Evolutionary conservation across 2,329 filamentous ascomycete species (phyloP), one percentile per base, ranked within the genome.

Genomic region (Dothistroma septosporum): DNA sequence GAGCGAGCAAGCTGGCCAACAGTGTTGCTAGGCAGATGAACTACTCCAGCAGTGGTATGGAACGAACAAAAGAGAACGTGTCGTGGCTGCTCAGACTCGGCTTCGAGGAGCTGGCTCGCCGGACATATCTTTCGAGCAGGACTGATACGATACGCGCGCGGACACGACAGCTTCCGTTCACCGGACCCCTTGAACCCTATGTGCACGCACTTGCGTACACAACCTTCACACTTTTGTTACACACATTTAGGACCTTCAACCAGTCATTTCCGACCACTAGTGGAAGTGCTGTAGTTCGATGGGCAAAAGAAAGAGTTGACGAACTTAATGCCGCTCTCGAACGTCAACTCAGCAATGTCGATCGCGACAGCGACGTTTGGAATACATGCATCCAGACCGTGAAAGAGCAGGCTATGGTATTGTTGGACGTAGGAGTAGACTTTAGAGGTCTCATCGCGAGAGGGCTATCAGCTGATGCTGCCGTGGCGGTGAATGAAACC

Each of bases 221-320:
- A 60, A 97, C 96, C 76, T 99, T 99, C 77, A 92, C 87, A 57
- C 84, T 96, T 66, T 93, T 99, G 73, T 87, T 91, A 68, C 97
- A 97, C 76, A 97, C 94, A 0, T 89, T 97, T 57, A 67, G 70
- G 12, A 74, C 71, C 0, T 76, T 73, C 61, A 63, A 62, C 4
- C 60, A 65, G 8, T 66, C 67, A 2, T 96, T 91, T 74, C 97
- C 97, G 73, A 88, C 92, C 11, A 83, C 90, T 28, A 82, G 87
- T 14, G 91, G 94, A 80, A 95, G 94, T 83, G 92, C 92, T 0
- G 96, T 92, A 69, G 93, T 99, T 69, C 95, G 93, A 73, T 99
- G 94, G 94, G 92, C 92, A n/a, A 97, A 97, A 76, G 89, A 94
- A 69, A 87, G 96, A 73, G 86, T 97, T 1, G 92, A 97, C 69